Conservation (phyloP, 306 rosid species). For the Hippophae gyantsensis region DNA sequence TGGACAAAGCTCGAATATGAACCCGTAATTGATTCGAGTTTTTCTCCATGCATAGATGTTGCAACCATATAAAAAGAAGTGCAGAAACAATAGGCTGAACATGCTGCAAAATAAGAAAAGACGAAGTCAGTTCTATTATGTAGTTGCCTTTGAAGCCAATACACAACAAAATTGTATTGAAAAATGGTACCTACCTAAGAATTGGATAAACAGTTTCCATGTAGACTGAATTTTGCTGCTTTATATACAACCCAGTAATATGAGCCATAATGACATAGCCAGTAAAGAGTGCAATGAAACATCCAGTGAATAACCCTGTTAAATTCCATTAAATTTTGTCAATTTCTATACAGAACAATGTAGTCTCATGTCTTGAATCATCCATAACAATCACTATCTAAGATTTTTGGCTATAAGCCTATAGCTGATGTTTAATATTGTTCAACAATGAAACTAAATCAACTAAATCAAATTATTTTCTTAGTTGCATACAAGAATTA, state of each 20-base stretch:
- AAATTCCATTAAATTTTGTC: too few species aligned
- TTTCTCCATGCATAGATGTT: slow-evolving; percentile 84
- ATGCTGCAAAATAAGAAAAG: slow-evolving; percentile 46
- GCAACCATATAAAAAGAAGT: slow-evolving; percentile 88
- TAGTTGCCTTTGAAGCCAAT: slow-evolving; percentile 5
- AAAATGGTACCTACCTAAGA: slow-evolving; percentile 51
- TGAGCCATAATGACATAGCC: slow-evolving; percentile 93
- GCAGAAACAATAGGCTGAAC: slow-evolving; percentile 91
- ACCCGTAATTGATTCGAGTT: slow-evolving; percentile 77
- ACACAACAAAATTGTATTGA: background rate
- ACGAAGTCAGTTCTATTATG: background rate
- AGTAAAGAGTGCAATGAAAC: slow-evolving; percentile 61
- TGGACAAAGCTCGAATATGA: slow-evolving; percentile 70
- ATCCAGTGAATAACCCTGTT: slow-evolving; percentile 79
- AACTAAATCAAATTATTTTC: too few species aligned
- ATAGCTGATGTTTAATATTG: too few species aligned
- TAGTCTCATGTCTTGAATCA: too few species aligned
- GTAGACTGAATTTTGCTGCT: slow-evolving; percentile 49
- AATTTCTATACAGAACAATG: too few species aligned
- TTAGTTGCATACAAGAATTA: too few species aligned
- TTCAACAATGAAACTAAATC: too few species aligned
- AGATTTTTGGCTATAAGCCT: too few species aligned
- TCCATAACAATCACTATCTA: too few species aligned
- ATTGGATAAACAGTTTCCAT: slow-evolving; percentile 95
- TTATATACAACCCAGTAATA: slow-evolving; percentile 54